Base-by-base conservation (phyloP, 2,329 filamentous ascomycete species). In the Apiospora kogelbergensis region DNA sequence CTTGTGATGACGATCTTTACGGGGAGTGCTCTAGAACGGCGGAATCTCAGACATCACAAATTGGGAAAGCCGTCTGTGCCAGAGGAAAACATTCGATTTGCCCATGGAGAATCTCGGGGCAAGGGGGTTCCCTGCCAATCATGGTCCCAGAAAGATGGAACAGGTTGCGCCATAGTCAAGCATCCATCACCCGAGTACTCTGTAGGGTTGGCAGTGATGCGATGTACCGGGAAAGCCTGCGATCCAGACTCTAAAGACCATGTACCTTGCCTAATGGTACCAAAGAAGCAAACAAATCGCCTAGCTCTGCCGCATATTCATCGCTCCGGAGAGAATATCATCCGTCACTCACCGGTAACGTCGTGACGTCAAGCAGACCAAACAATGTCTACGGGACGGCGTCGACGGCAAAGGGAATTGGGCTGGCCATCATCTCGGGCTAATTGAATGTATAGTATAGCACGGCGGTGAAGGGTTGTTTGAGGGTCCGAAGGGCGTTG, bases 41-140 rank as follows among this genome's bases (percentile, higher is more conserved):
- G 63, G 37, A 42, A 65, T 41, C 63, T 44, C 41, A 65, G 63
- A 65, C 63, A 65, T 65, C 37, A 44, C 63, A 65, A 65, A 65
- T 65, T 65, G 63, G 63, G 37, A 65, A 65, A 17, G 13, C 26
- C 37, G 37, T 65, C 63, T 30, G 63, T 65, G 63, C 37, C 44
- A 40, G 24, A 44, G n/a, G 13, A 2, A 42, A 44, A 42, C 63
- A 11, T 20, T 30, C 13, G 63, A 42, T 26, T 44, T 11, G 4
- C 63, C 63, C 30, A 4, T 37, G 26, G 6, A 13, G 17, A 11
- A n/a, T 11, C 17, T 5, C 11, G 17, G 33, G 53, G 30, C 53
- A 60, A 60, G 30, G 53, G 10, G 11, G 17, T 30, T 30, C 53
- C 53, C 30, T 60, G 53, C 53, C 30, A 60, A 60, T 60, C 30